Evolutionary conservation across 129 eudicot species (phyloP).

Genomic region (Flaveria sonorensis): DNA sequence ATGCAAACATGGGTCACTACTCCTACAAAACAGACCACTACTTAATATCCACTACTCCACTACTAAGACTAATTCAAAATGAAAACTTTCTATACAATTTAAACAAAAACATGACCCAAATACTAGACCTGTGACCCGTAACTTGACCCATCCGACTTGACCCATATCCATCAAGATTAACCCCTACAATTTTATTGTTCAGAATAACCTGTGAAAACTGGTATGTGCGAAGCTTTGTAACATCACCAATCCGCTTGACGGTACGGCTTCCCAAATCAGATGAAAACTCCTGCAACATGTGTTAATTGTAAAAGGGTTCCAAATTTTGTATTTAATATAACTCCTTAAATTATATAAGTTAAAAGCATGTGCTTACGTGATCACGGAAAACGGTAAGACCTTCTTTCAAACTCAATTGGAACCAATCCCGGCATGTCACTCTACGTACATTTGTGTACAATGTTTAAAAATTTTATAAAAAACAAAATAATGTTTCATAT

Average conservation of each 20-base stretch:
- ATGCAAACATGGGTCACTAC: no score
- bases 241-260: constrained; percentile 91
- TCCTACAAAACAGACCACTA: no score
- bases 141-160: no score
- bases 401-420: constrained; percentile 96
- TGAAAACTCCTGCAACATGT: constrained; percentile 76
- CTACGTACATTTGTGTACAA: constrained; percentile 36
- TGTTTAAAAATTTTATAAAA: background rate
- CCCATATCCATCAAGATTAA: no score
- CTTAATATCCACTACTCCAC: no score
- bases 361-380: constrained; percentile 51
- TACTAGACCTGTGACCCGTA: no score
- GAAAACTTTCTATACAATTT: no score
- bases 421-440: constrained; percentile 99
- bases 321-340: background rate
- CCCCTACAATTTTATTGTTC: no score
- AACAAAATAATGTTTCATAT: background rate
- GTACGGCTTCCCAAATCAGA: constrained; percentile 97
- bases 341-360: background rate
- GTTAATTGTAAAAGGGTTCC: constrained; percentile 6
- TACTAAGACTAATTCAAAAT: no score
- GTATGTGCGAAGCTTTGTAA: constrained; percentile 73
- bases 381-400: constrained; percentile 99
- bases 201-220: constrained; percentile 81
- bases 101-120: no score